Percentiles rank a stretch among this genome's conserved stretches.
Evolutionary conservation across 208 protist species (phyloP).

Genomic region (Angomonas deanei): DNA sequence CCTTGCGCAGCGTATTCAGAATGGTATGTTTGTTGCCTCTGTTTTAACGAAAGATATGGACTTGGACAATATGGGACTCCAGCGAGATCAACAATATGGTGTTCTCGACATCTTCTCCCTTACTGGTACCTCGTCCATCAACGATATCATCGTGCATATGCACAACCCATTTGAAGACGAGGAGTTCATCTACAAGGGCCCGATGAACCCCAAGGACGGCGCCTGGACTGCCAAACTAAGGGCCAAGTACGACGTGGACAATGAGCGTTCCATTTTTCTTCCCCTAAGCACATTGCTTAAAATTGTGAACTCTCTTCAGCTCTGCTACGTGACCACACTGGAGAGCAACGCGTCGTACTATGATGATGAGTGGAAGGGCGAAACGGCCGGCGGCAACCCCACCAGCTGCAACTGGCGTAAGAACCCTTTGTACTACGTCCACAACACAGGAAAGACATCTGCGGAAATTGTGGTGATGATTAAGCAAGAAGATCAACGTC

Average conservation of each 20-base stretch:
- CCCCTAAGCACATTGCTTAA: conserved; percentile 47
- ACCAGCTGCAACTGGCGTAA: conserved; percentile 59
- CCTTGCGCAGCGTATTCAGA: conserved; percentile 27
- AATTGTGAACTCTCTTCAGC: conserved; percentile 46
- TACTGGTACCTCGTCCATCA: conserved; percentile 28
- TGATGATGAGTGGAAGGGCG: conserved; percentile 34
- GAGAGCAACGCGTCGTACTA: conserved; percentile 32
- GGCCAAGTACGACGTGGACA: conserved; percentile 34
- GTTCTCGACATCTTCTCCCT: conserved; percentile 56
- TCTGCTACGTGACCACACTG: conserved; percentile 43
- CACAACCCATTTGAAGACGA: conserved; percentile 64
- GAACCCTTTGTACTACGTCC: conserved; percentile 68
- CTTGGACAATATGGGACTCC: conserved; percentile 40
- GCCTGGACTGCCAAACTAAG: conserved; percentile 42
- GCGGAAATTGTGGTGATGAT: conserved; percentile 41
- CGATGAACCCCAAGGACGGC: conserved; percentile 45
- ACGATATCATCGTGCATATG: conserved; percentile 55
- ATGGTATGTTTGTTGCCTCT: conserved; percentile 49
- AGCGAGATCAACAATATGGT: conserved; percentile 58
- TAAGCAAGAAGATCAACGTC: conserved; percentile 63
- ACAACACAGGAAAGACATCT: conserved; percentile 25
- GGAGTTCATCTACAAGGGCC: conserved; percentile 47
- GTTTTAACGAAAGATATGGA: conserved; percentile 29
- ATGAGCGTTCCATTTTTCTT: conserved; percentile 50
- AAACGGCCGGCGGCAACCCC: conserved; percentile 58